phyloP scores from a whole-genome alignment of 1,284 basidiomycete genomes.

The Pascua guehoae region DNA sequence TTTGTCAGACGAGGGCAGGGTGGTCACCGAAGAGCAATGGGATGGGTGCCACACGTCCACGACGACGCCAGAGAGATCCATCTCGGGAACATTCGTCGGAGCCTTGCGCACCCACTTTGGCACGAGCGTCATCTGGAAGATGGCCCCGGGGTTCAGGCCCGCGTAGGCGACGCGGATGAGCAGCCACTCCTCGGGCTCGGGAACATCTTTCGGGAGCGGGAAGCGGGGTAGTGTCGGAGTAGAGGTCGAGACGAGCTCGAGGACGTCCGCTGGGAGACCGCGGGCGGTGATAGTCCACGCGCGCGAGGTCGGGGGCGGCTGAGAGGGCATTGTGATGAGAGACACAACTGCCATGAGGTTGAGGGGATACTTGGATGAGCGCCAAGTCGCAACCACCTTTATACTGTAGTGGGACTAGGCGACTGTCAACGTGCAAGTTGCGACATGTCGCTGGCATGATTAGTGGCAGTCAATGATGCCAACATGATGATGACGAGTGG shows the following conservation, averaged over 20 bases:
- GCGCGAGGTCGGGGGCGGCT: too few species aligned
- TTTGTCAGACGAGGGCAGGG: not conserved
- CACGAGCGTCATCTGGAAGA: slow-evolving; percentile 12
- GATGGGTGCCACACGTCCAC: slow-evolving; percentile 12
- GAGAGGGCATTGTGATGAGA: too few species aligned
- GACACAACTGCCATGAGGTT: too few species aligned
- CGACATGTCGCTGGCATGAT: too few species aligned
- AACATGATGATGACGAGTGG: too few species aligned
- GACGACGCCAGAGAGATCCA: slow-evolving; percentile 12
- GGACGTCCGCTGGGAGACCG: slow-evolving; percentile 10
- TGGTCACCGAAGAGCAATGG: too few species aligned
- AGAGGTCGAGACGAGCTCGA: not conserved
- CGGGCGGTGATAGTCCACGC: not conserved
- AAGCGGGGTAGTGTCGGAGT: slow-evolving; percentile 4
- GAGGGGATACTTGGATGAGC: too few species aligned
- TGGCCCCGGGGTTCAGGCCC: slow-evolving; percentile 9
- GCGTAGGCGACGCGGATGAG: slow-evolving; percentile 10
- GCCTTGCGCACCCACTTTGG: too few species aligned
- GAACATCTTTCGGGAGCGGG: slow-evolving; percentile 4
- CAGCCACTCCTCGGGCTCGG: slow-evolving; percentile 8
- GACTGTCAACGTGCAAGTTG: too few species aligned
- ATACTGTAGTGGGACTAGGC: too few species aligned
- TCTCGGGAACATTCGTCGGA: slow-evolving; percentile 11
- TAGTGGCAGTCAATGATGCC: too few species aligned
- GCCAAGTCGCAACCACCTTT: too few species aligned